Base-by-base conservation (phyloP, 2,329 filamentous ascomycete genomes). In the Aureobasidium sp. region DNA sequence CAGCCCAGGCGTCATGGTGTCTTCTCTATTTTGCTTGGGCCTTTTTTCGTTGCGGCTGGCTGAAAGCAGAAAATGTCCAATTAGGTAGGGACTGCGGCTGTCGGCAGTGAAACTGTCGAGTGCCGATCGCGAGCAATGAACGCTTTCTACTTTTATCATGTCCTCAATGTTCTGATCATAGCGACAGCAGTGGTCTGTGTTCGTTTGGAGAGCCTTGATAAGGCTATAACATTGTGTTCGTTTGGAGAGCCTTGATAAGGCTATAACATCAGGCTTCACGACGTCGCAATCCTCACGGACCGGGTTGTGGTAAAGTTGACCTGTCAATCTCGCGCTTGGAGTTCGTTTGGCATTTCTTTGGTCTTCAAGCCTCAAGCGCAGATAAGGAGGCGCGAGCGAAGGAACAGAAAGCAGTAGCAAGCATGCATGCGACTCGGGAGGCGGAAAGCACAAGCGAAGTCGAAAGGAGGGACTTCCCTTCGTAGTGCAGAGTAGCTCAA, bases 21-120 rank as follows among this genome's bases (percentile, higher is more conserved):
- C 9, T 34, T n/a, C 7, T 45, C 41, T 34, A 44, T 57, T 45
- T 57, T 36, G 53, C 53, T 45, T 42, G 53, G 53, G 29, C 39
- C 39, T 11, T 45, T 11, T 56, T 42, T 3, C 29, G 25, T 31
- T 34, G 39, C 29, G 53, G 53, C 53, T 57, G 7, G 39, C 36
- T 37, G 53, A n/a, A 34, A 45, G 39, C 15, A 47, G 55, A 37
- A 47, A 37, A 31, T 42, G 12, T 48, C 25, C 42, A 39, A 31
- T 25, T 37, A 6, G 17, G 36, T 37, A 12, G 17, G 36, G 29
- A 36, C 12, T 51, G 36, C 45, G 57, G 57, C 45, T 51, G 34
- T 60, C 57, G 57, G 57, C 44, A 60, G 57, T 60, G 44, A 41
- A 60, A 60, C 56, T 22, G 56, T 49, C 57, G 57, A 51, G 25